A percentile compares a stretch with the other conserved stretches of the same genome.
Evolutionary conservation across 1,139 yeast species (phyloP).

Genomic region (Geotrichum siamense): DNA sequence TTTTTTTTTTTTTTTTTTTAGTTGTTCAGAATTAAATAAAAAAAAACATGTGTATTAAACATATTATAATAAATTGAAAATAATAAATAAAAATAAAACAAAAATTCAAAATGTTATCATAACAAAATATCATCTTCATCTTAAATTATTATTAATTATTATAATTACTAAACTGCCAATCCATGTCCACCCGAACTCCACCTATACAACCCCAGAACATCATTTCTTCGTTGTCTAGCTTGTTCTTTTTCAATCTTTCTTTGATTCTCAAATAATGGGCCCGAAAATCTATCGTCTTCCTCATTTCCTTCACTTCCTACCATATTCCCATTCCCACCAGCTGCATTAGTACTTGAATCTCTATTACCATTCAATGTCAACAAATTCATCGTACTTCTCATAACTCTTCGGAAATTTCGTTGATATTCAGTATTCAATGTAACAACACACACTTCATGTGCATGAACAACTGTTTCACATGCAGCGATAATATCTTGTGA

Average conservation of each 20-base stretch:
- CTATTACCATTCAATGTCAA: conserved; percentile 7
- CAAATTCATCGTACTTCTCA: conserved; percentile 27
- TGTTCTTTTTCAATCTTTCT: conserved; percentile 19
- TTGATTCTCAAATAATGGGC: conserved; percentile 27
- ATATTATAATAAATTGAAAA: neutral
- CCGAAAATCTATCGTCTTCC: conserved; percentile 23
- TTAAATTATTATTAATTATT: neutral
- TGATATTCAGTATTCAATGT: conserved; percentile 33
- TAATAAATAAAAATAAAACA: neutral
- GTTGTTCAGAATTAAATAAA: neutral
- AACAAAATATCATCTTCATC: neutral
- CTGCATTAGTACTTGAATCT: neutral
- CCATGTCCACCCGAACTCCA: conserved; percentile 33
- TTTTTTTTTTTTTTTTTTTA: neutral
- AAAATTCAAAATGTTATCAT: neutral
- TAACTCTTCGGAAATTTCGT: conserved; percentile 30
- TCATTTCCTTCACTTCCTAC: conserved; percentile 27
- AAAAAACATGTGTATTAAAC: conserved; percentile 1
- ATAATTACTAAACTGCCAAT: conserved; percentile 24
- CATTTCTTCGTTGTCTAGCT: conserved; percentile 27
- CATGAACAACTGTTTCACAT: conserved; percentile 32
- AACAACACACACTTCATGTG: conserved; percentile 33
- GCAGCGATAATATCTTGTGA: conserved; percentile 31
- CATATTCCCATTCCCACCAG: conserved; percentile 20
- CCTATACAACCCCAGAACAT: conserved; percentile 28